Evolutionary conservation across 2,329 filamentous ascomycete genomes (phyloP), one percentile per base, ranked within the genome.

Genomic region (Fusarium piperis): DNA sequence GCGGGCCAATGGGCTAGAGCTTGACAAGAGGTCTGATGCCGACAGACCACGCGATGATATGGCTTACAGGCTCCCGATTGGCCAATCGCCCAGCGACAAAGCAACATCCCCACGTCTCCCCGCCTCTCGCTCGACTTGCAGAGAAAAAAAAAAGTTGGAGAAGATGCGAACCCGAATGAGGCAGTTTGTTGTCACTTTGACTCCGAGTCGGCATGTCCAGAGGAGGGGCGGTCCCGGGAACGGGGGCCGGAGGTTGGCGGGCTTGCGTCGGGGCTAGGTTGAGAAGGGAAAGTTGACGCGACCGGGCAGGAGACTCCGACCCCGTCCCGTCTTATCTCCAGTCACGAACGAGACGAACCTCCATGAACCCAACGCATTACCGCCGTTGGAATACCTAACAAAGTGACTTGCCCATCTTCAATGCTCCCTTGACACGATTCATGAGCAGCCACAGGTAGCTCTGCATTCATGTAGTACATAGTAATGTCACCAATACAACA

Each of bases 281-380:
- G 61, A 72, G 69, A 72, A 70, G 58, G 69, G 69, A 72, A 72
- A 58, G 68, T 72, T 72, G 68, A 15, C 44, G 69, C 69, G 69
- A 72, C 65, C 20, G 56, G 57, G 41, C 38, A 59, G 32, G 57
- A 48, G 57, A 65, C 52, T 39, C 67, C 41, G 32, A 39, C 7
- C 23, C 23, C 23, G 23, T 26, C 59, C 38, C 39, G 62, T 53
- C 46, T 60, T 59, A 64, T 64, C 32, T 35, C 61, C 61, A 63
- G 15, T n/a, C 23, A 23, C 23, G 30, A 53, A 30, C 15, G 12
- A 8, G 16, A 20, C 18, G 12, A 26, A 23, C 48, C 44, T 48
- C 26, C 44, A 48, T 48, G 23, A 15, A 4, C 10, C 18, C 18
- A 48, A 16, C 10, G 16, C 10, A 16, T 30, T 28, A 23, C 41